These are phyloP conservation scores for Rhodotorula sp. DNA, from an alignment of 1,284 basidiomycete species.

Conservation along the genomic window DNA sequence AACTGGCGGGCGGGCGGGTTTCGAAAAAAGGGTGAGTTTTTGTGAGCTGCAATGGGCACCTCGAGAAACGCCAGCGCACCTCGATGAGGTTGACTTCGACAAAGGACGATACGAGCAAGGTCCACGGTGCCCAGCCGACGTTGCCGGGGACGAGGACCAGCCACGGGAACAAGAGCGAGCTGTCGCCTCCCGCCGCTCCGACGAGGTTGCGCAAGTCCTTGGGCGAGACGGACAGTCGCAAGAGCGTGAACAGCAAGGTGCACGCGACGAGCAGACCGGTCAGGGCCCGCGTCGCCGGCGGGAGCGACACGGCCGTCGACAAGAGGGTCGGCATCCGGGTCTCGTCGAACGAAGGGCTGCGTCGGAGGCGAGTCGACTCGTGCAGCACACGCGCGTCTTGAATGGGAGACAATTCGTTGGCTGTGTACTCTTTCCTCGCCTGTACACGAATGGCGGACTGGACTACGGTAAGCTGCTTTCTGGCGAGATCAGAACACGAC, in stretches of 20 bases:
- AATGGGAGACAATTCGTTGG: background rate
- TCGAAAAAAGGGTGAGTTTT: too few species aligned
- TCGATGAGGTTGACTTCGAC: conserved; percentile 82
- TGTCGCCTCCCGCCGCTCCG: conserved; percentile 52
- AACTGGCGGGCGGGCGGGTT: conserved; percentile 58
- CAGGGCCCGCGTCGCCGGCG: conserved; percentile 73
- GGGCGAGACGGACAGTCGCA: conserved; percentile 53
- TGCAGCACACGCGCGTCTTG: conserved; percentile 1
- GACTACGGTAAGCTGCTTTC: too few species aligned
- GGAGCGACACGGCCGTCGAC: conserved; percentile 53
- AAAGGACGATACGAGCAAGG: conserved; percentile 77
- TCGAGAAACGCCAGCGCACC: too few species aligned
- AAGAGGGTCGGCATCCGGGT: conserved; percentile 24
- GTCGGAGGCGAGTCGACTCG: conserved; percentile 1
- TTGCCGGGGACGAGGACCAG: conserved; percentile 80
- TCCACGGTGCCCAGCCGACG: conserved; percentile 88
- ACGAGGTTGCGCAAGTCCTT: conserved; percentile 33
- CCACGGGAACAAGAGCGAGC: conserved; percentile 61
- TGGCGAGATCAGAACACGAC: too few species aligned
- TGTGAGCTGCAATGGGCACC: too few species aligned
- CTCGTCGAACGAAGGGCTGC: background rate
- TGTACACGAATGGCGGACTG: background rate
- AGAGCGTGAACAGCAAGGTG: conserved; percentile 65
- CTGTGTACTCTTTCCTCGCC: background rate
- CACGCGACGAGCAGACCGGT: conserved; percentile 65